These are phyloP conservation scores for Tillandsia fasciculata DNA, from an alignment of 176 grass and related monocot genomes.

Conservation along the genomic window DNA sequence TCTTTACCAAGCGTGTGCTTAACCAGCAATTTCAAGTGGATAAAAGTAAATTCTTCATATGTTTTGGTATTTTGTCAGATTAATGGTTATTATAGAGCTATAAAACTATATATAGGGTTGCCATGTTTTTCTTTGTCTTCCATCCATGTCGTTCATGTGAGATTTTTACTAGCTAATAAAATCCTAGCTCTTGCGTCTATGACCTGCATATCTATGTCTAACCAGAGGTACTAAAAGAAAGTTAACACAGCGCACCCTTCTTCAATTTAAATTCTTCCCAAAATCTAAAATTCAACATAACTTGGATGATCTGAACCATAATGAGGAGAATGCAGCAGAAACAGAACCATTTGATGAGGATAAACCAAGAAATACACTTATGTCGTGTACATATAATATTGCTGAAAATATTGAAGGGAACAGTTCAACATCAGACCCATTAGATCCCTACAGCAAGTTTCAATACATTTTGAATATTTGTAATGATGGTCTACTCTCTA, in stretches of 20 bases:
- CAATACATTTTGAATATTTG: conserved; percentile 13
- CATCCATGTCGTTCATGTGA: background rate
- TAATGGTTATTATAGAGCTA: background rate
- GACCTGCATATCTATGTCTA: conserved; percentile 66
- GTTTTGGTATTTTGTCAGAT: background rate
- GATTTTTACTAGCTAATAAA: background rate
- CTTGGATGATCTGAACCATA: conserved; percentile 11
- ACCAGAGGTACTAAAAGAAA: conserved; percentile 60
- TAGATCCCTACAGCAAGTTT: conserved; percentile 1
- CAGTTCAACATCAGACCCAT: conserved; percentile 15
- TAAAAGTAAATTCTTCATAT: background rate
- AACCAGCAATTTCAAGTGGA: background rate
- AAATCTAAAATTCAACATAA: conserved; percentile 1
- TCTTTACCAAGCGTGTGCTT: background rate
- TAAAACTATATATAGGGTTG: no score
- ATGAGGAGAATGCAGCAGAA: background rate
- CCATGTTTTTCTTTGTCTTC: no score
- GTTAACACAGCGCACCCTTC: conserved; percentile 65
- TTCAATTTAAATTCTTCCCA: conserved; percentile 71
- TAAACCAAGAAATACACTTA: conserved; percentile 3
- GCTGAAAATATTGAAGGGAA: conserved; percentile 10
- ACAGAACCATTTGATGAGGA: conserved; percentile 4
- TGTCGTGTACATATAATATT: background rate
- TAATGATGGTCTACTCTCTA: conserved; percentile 1
- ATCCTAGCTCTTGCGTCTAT: background rate